Percentiles rank a stretch among this genome's conserved stretches.
Conservation (phyloP, 495 filamentous ascomycete species). For the Penicillium ucsense region DNA sequence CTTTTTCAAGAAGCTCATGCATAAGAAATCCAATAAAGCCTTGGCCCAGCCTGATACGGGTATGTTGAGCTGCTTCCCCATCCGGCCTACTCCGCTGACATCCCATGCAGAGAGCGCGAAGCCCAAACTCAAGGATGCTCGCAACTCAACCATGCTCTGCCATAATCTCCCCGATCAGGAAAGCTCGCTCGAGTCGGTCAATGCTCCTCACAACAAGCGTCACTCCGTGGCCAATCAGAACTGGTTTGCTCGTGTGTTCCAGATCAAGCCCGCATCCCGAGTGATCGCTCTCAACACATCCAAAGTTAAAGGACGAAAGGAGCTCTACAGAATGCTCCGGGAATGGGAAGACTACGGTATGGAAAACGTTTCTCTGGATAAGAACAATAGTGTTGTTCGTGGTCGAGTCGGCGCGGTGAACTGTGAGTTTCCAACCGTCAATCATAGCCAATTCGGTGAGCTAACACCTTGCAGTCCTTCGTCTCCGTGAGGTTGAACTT, state of each 20-base stretch:
- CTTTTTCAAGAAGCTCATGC: conserved; percentile 27
- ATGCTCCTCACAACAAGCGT: conserved; percentile 7
- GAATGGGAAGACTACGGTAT: conserved; percentile 78
- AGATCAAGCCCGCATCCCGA: conserved; percentile 71
- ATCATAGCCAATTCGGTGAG: background rate
- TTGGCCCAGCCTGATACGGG: conserved; percentile 7
- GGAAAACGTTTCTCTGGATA: conserved; percentile 63
- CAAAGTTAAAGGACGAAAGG: conserved; percentile 59
- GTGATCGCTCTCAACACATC: conserved; percentile 64
- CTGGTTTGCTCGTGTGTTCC: conserved; percentile 80
- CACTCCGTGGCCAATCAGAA: conserved; percentile 40
- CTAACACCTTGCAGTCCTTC: conserved; percentile 43
- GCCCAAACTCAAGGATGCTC: conserved; percentile 3
- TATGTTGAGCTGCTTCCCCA: conserved; percentile 10
- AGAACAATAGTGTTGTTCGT: conserved; percentile 60
- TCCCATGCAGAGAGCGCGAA: background rate
- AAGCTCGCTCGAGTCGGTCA: conserved; percentile 11
- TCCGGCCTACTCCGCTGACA: background rate
- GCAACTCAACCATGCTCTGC: conserved; percentile 5
- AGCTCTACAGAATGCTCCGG: conserved; percentile 59
- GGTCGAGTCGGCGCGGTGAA: conserved; percentile 66
- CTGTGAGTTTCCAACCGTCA: conserved; percentile 44
- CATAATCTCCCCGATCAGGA: conserved; percentile 9
- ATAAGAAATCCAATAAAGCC: conserved; percentile 20
- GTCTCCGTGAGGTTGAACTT: conserved; percentile 69